These are phyloP conservation scores for Wilhelminamyces savonicus DNA, from an alignment of 805 yeast species.

Conservation along the genomic window DNA sequence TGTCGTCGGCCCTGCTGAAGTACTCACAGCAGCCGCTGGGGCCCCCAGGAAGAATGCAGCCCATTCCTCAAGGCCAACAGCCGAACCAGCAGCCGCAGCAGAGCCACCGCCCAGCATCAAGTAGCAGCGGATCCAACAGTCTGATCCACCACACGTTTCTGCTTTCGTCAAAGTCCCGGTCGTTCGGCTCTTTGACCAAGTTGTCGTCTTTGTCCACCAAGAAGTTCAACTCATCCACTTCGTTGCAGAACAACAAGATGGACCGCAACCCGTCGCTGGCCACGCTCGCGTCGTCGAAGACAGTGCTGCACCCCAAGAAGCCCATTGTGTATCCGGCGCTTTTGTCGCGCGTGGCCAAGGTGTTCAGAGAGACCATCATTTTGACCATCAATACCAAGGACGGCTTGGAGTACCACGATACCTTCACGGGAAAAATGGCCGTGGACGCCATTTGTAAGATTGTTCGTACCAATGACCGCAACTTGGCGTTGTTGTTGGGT, in stretches of 20 bases:
- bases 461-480: constrained; percentile 85
- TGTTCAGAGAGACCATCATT: constrained; percentile 63
- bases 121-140: constrained; percentile 10
- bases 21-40: not conserved
- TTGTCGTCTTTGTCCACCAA: constrained; percentile 34
- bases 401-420: constrained; percentile 85
- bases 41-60: constrained; percentile 3
- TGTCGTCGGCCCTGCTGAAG: constrained; percentile 16
- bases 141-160: constrained; percentile 25
- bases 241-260: constrained; percentile 18
- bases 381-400: constrained; percentile 80
- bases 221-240: constrained; percentile 28
- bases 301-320: constrained; percentile 27
- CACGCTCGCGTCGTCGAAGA: constrained; percentile 23
- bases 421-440: constrained; percentile 91
- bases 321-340: constrained; percentile 88
- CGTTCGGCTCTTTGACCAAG: constrained; percentile 36
- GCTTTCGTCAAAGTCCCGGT: constrained; percentile 33
- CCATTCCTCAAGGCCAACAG: constrained; percentile 4
- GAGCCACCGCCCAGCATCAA: constrained; percentile 9
- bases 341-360: constrained; percentile 75
- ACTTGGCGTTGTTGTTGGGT: constrained; percentile 81
- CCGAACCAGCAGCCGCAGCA: constrained; percentile 3
- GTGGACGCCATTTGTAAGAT: constrained; percentile 85
- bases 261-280: constrained; percentile 25